Evolutionary conservation across 2,329 filamentous ascomycete genomes (phyloP), one percentile per base, ranked within the genome.

Genomic region (Peltaster fructicola): DNA sequence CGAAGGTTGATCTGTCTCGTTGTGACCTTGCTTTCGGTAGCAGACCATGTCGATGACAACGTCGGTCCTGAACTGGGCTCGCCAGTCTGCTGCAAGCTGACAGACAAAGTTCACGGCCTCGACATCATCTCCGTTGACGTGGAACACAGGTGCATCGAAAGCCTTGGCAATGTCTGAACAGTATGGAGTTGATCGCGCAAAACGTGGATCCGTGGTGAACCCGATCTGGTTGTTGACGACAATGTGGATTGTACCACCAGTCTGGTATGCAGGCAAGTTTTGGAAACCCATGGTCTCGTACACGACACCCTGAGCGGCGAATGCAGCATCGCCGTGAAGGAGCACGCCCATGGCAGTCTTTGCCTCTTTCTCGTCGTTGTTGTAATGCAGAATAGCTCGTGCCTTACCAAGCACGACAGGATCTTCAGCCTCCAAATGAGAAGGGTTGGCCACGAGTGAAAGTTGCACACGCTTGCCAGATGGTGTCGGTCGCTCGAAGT

Each of bases 211-310:
- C 12, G 88, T 98, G 26, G 88, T 98, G 65, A 98, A 98, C 54
- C 88, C 88, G 52, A 98, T 98, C 65, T 98, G 88, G 68, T 98
- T 98, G 71, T 98, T 98, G 41, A 95, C 85, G 31, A 98, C 73
- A 38, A 98, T 65, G 57, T 98, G 88, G 43, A 98, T 79, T 30
- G 88, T 98, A 48, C 88, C 88, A 44, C 88, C 88, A 26, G 88
- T 95, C 23, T 90, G 92, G 61, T 93, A 98, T 40, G 78, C 80
- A 15, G 88, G 88, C 17, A 98, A 72, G 25, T 81, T 77, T 59
- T 92, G 78, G 72, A 98, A 93, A 35, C 88, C 88, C 56, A 98
- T 78, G 45, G 84, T 95, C 58, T 98, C 88, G 56, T 98, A 98
- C 35, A 98, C 88, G 33, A 98, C 68, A 61, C 88, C 88, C 59